phyloP scores from a whole-genome alignment of 768 basidiomycete genomes.

The Paxillus ammoniavirescens region DNA sequence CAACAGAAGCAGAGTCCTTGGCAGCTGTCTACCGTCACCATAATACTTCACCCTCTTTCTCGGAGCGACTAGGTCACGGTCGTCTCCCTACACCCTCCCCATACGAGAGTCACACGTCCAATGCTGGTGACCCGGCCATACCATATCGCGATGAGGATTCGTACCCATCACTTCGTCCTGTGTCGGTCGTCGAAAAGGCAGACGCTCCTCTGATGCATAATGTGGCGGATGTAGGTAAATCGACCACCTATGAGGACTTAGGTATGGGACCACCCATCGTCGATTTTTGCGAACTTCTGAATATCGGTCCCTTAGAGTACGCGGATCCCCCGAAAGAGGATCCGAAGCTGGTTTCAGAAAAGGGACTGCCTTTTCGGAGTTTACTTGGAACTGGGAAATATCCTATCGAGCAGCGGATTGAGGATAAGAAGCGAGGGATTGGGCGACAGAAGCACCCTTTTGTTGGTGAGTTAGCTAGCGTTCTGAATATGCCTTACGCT shows the following conservation, averaged over 20 bases:
- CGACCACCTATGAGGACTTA: constrained; percentile 49
- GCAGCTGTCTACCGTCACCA: constrained; percentile 27
- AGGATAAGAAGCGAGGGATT: constrained; percentile 83
- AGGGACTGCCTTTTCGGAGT: constrained; percentile 38
- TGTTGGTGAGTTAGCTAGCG: constrained; percentile 50
- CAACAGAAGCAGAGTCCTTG: constrained; percentile 23
- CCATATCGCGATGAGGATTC: constrained; percentile 25
- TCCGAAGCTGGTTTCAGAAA: constrained; percentile 34
- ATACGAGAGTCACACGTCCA: constrained; percentile 3
- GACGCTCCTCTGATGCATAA: constrained; percentile 46
- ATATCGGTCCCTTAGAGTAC: constrained; percentile 48
- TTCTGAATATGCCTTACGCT: background rate
- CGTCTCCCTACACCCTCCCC: constrained; percentile 19
- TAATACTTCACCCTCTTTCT: constrained; percentile 12
- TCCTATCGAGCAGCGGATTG: constrained; percentile 78
- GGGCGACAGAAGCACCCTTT: constrained; percentile 80
- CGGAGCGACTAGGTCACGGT: constrained; percentile 8
- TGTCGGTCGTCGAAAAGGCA: constrained; percentile 17
- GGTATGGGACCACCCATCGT: constrained; percentile 34
- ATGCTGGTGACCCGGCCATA: constrained; percentile 3
- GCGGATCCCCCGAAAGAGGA: constrained; percentile 46
- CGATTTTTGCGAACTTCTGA: background rate
- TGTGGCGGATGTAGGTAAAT: constrained; percentile 40
- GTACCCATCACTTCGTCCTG: constrained; percentile 9
- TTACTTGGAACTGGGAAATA: constrained; percentile 51